A percentile compares a stretch with the other conserved stretches of the same genome.
phyloP scores from a whole-genome alignment of 164 flowering plant genomes.

The grape (Vitis vinifera) region ASM3070453v1 NC_081806.1:6664501-6665000 shows the following conservation, averaged over 20 bases:
- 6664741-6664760: constrained; percentile 37
- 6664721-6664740: neutral
- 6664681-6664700: neutral
- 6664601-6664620: no score
- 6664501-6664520: no score
- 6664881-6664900: constrained; percentile 29
- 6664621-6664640: neutral
- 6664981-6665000: constrained; percentile 62
- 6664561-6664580: no score
- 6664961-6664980: constrained; percentile 21
- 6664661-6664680: neutral
- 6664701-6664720: neutral
- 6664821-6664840: constrained; percentile 64
- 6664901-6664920: constrained; percentile 54
- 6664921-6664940: constrained; percentile 30
- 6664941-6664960: constrained; percentile 14
- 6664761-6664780: constrained; percentile 51
- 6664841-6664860: constrained; percentile 83
- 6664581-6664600: no score
- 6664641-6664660: neutral
- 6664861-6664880: constrained; percentile 20
- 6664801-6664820: constrained; percentile 79
- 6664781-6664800: constrained; percentile 58
- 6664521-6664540: no score
- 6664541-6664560: no score